Evolutionary conservation across 2,329 filamentous ascomycete genomes (phyloP).

Genomic region (Colletotrichum tropicale): DNA sequence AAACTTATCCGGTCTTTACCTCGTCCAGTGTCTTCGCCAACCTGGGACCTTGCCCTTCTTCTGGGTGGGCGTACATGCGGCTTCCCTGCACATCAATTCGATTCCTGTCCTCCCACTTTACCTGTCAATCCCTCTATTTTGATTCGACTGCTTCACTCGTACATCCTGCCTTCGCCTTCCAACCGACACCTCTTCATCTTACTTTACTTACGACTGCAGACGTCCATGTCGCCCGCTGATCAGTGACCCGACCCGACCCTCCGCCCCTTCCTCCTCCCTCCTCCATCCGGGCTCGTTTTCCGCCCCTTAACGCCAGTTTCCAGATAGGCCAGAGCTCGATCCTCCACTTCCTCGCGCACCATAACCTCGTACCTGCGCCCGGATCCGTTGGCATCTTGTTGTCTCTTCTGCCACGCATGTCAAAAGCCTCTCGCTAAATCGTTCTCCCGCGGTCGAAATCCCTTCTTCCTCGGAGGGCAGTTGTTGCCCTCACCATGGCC

Average conservation of each 20-base stretch:
- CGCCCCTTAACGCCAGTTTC: background rate
- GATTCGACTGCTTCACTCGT: background rate
- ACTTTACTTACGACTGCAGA: background rate
- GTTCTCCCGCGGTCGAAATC: background rate
- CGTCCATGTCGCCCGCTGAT: slow-evolving; percentile 1
- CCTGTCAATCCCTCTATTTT: background rate
- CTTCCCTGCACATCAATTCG: background rate
- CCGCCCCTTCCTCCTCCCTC: background rate
- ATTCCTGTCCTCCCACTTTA: background rate
- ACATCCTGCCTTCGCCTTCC: background rate
- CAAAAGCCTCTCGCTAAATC: background rate
- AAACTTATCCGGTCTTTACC: background rate
- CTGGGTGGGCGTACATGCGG: background rate
- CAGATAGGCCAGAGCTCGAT: background rate
- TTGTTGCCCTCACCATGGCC: slow-evolving; percentile 47
- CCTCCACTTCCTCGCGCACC: background rate
- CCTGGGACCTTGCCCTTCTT: background rate
- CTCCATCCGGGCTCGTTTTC: background rate
- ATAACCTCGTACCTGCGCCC: background rate
- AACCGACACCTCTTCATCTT: background rate
- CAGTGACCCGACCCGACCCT: background rate
- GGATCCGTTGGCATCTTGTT: background rate
- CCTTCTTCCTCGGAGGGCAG: slow-evolving; percentile 2
- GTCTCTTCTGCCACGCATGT: background rate
- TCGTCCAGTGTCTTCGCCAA: background rate